phyloP scores from a whole-genome alignment of 371 early-diverging fungal genomes.

The Cokeromyces recurvatus region DNA sequence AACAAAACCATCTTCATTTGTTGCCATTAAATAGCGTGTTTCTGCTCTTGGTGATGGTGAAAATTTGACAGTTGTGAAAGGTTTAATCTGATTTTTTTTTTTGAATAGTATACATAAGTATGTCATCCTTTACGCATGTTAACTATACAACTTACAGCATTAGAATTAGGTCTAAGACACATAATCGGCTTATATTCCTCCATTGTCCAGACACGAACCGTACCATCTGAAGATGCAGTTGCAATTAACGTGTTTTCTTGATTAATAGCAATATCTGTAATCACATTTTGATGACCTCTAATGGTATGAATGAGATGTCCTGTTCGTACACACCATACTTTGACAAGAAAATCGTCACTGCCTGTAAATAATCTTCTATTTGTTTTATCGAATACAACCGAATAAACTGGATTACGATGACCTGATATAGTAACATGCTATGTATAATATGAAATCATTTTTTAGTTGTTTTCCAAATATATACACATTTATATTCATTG shows the following conservation, averaged over 20 bases:
- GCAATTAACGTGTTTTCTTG: constrained; percentile 82
- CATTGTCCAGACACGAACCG: constrained; percentile 78
- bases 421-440: constrained; percentile 69
- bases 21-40: constrained; percentile 72
- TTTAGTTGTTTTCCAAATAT: too few species aligned
- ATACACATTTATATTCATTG: constrained; percentile 1
- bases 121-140: too few species aligned
- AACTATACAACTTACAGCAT: constrained; percentile 36
- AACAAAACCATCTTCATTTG: constrained; percentile 71
- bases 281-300: constrained; percentile 76
- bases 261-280: constrained; percentile 79
- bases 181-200: constrained; percentile 69
- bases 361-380: constrained; percentile 72
- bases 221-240: constrained; percentile 76
- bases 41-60: constrained; percentile 79
- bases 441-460: too few species aligned
- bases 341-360: constrained; percentile 85
- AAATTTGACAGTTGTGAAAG: constrained; percentile 71
- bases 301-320: constrained; percentile 81
- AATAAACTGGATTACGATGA: constrained; percentile 72
- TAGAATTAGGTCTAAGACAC: constrained; percentile 46
- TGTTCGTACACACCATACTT: constrained; percentile 81
- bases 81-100: constrained; percentile 58
- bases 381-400: constrained; percentile 72
- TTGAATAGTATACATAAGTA: too few species aligned